These are phyloP conservation scores for Micromonas pusilla DNA, from an alignment of 139 green algal species.

Conservation along the genomic window DNA sequence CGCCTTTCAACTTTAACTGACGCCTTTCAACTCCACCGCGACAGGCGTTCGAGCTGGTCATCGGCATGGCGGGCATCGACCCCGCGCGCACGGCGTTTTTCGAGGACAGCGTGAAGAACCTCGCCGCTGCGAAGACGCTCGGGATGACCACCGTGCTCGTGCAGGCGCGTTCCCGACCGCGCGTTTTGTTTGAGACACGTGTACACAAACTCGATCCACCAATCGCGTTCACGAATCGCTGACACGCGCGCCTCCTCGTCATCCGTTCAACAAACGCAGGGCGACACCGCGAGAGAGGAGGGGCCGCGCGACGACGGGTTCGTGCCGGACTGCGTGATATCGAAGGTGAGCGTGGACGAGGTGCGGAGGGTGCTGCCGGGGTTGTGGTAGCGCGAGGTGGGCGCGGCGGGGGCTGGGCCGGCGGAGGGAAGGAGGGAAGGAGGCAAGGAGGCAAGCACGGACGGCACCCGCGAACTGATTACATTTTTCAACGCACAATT, in stretches of 20 bases:
- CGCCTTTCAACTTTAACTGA: too few relatives aligned
- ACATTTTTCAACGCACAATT: too few relatives aligned
- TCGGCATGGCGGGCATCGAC: not conserved
- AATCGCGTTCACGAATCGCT: too few relatives aligned
- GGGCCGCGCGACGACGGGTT: not conserved
- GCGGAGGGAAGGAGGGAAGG: too few relatives aligned
- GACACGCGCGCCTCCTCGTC: too few relatives aligned
- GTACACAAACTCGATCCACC: too few relatives aligned
- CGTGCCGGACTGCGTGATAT: not conserved
- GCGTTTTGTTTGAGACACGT: too few relatives aligned
- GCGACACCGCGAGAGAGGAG: not conserved
- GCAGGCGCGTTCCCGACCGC: too few relatives aligned
- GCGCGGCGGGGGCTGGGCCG: too few relatives aligned
- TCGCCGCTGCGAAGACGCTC: not conserved
- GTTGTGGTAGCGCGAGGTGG: not conserved
- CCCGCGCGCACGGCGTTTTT: not conserved
- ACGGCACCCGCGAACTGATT: too few relatives aligned
- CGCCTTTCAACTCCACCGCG: not conserved
- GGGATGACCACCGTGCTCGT: slow-evolving; percentile 3
- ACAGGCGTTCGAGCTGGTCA: not conserved
- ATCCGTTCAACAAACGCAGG: too few relatives aligned
- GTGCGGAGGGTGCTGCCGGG: not conserved
- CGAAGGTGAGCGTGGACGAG: not conserved
- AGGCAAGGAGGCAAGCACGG: too few relatives aligned
- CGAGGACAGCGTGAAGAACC: slow-evolving; percentile 16